Percentiles rank a stretch among this genome's conserved stretches.
Conservation (phyloP, 306 rosid genomes). For the Ochetophila trinervis region DNA sequence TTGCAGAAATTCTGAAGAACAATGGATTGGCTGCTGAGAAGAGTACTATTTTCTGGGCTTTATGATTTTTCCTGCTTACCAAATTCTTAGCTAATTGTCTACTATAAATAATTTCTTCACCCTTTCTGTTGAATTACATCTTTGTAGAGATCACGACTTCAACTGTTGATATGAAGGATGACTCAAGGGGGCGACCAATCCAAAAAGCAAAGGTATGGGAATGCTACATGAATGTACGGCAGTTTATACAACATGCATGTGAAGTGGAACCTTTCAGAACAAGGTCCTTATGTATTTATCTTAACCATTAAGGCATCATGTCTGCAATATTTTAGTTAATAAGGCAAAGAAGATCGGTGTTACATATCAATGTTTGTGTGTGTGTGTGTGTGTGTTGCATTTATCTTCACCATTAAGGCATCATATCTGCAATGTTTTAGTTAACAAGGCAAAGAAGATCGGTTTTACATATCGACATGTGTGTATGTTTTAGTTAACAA, state of each 20-base stretch:
- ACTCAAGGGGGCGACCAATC: constrained; percentile 57
- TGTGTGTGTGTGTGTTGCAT: too few relatives aligned
- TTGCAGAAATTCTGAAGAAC: constrained; percentile 62
- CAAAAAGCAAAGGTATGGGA: constrained; percentile 32
- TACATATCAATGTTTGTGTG: not conserved
- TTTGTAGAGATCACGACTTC: constrained; percentile 54
- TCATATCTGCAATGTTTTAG: not conserved
- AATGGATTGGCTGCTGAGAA: constrained; percentile 61
- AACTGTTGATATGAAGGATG: constrained; percentile 63
- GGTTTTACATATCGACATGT: not conserved
- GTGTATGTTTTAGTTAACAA: too few relatives aligned
- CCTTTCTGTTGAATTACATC: not conserved
- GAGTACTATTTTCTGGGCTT: constrained; percentile 30
- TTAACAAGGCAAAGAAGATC: not conserved
- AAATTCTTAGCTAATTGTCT: not conserved
- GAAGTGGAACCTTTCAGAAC: not conserved
- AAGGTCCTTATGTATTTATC: not conserved
- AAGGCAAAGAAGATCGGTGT: not conserved
- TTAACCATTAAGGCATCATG: not conserved
- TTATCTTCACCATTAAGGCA: too few relatives aligned
- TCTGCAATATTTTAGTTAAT: not conserved
- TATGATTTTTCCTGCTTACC: too few relatives aligned
- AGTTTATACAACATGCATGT: not conserved
- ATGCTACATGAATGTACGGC: not conserved
- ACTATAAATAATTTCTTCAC: not conserved